Evolutionary conservation across 768 basidiomycete genomes (phyloP).

Genomic region (Kwoniella botswanensis): DNA sequence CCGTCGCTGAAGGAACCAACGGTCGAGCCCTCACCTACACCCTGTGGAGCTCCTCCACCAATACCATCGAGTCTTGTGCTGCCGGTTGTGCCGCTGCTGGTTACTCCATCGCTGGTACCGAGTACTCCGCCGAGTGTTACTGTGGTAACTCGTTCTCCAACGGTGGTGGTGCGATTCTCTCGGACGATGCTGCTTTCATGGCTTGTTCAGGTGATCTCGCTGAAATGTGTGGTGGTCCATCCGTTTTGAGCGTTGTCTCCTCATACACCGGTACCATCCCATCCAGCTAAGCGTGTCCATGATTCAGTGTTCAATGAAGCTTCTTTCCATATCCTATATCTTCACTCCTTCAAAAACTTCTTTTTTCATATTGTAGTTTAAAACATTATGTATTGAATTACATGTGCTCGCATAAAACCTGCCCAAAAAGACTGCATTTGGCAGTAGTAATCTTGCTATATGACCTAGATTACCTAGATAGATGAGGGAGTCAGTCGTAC

Average conservation of each 20-base stretch:
- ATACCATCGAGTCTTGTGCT: slow-evolving; percentile 35
- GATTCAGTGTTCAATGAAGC: not conserved
- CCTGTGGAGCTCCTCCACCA: slow-evolving; percentile 17
- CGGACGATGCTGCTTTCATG: slow-evolving; percentile 30
- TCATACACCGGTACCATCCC: slow-evolving; percentile 22
- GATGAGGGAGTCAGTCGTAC: too few relatives aligned
- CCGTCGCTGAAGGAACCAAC: slow-evolving; percentile 24
- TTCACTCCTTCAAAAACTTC: slow-evolving; percentile 7
- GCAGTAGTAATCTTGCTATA: too few relatives aligned
- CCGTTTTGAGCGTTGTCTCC: slow-evolving; percentile 22
- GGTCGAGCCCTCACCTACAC: slow-evolving; percentile 29
- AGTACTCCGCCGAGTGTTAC: slow-evolving; percentile 32
- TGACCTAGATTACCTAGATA: too few relatives aligned
- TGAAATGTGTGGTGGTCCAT: slow-evolving; percentile 28
- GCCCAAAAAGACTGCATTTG: too few relatives aligned
- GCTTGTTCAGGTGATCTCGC: slow-evolving; percentile 25
- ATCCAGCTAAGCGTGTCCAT: slow-evolving; percentile 8
- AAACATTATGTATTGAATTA: slow-evolving; percentile 6
- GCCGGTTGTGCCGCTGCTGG: slow-evolving; percentile 31
- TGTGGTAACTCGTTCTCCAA: slow-evolving; percentile 34
- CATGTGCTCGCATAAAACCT: not conserved
- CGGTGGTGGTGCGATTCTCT: slow-evolving; percentile 21
- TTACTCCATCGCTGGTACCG: slow-evolving; percentile 31
- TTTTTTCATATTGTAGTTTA: slow-evolving; percentile 10
- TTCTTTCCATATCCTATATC: not conserved